Evolutionary conservation across 352 stramenopile species (phyloP).

Genomic region (Pythium insidiosum): DNA sequence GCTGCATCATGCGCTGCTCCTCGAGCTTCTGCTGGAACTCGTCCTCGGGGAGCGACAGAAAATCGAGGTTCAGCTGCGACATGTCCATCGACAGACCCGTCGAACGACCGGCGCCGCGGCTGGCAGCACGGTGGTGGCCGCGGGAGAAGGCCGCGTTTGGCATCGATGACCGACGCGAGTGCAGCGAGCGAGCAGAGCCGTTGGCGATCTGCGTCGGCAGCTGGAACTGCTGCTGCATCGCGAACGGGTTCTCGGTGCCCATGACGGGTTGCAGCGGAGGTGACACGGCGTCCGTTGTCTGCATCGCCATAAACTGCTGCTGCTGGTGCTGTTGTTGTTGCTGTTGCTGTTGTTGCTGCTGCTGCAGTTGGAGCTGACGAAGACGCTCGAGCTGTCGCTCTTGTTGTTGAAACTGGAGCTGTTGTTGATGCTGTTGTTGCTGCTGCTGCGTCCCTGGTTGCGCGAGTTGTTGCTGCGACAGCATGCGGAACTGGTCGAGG

Average conservation of each 20-base stretch:
- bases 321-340: no score
- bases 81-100: conserved; percentile 79
- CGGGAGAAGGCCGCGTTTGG: conserved; percentile 17
- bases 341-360: no score
- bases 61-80: conserved; percentile 70
- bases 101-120: conserved; percentile 22
- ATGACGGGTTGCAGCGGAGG: no score
- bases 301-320: no score
- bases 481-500: conserved; percentile 57
- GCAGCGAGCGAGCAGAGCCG: conserved; percentile 43
- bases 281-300: no score
- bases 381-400: no score
- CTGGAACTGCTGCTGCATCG: conserved; percentile 9
- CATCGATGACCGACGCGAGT: conserved; percentile 42
- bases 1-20: conserved; percentile 16
- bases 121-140: conserved; percentile 21
- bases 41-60: conserved; percentile 59
- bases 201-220: conserved; percentile 44
- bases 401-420: no score
- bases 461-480: conserved; percentile 40
- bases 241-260: conserved; percentile 8
- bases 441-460: conserved; percentile 2
- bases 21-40: conserved; percentile 36
- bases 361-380: no score
- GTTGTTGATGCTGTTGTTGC: no score